Percentiles rank a stretch among this genome's conserved stretches.
Evolutionary conservation across 306 rosid species (phyloP).

Genomic region (Begonia fuchsioides): DNA sequence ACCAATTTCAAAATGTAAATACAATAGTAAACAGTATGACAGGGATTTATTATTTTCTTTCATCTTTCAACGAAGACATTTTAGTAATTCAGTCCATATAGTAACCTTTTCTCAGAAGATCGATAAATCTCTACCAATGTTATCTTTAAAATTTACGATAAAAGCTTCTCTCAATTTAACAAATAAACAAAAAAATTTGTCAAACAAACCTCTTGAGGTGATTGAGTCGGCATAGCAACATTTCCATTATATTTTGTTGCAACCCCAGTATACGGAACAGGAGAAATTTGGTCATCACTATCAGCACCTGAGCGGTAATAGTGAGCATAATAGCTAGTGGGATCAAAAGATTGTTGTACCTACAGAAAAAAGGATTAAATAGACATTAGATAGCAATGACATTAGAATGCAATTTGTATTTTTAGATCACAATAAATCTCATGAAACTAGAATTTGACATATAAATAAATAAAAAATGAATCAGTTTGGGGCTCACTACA

Average conservation of each 20-base stretch:
- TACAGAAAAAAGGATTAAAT: slow-evolving; percentile 18
- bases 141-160: background rate
- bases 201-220: slow-evolving; percentile 74
- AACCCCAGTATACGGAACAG: slow-evolving; percentile 61
- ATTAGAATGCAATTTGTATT: no score
- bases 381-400: slow-evolving; percentile 5
- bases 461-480: slow-evolving; percentile 1
- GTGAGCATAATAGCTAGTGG: slow-evolving; percentile 73
- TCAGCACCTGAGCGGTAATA: slow-evolving; percentile 73
- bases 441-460: background rate
- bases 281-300: slow-evolving; percentile 73
- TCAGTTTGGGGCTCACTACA: slow-evolving; percentile 43
- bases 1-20: background rate
- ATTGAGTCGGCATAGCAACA: slow-evolving; percentile 58
- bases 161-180: background rate
- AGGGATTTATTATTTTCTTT: background rate
- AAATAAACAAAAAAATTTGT: background rate
- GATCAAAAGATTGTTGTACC: slow-evolving; percentile 79
- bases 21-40: no score
- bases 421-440: no score
- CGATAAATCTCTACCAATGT: background rate
- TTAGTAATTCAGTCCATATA: background rate
- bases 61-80: background rate
- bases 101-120: background rate
- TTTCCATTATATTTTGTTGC: slow-evolving; percentile 61